Percentiles rank a stretch among this genome's conserved stretches.
These are phyloP conservation scores for Cryphonectria parasitica DNA, from an alignment of 2,329 filamentous ascomycete species.

Conservation along the genomic window DNA sequence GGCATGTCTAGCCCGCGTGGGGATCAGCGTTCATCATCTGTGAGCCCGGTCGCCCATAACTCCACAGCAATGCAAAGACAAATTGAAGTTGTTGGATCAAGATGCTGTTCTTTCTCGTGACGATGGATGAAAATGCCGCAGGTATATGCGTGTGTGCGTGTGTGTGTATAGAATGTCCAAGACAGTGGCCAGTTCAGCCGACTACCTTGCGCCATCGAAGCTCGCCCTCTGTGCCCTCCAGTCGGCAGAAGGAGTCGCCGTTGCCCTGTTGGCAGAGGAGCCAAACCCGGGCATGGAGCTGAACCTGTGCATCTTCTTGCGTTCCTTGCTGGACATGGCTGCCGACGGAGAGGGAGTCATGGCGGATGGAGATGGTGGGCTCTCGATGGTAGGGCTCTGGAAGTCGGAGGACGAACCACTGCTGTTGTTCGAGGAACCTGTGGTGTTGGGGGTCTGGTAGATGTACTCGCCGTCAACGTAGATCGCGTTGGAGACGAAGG, in stretches of 20 bases:
- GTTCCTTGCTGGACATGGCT: slow-evolving; percentile 41
- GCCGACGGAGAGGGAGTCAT: slow-evolving; percentile 35
- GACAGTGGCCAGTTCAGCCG: not conserved
- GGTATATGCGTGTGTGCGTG: too few species aligned
- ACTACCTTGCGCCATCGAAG: slow-evolving; percentile 26
- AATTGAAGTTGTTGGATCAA: not conserved
- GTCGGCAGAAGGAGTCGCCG: slow-evolving; percentile 39
- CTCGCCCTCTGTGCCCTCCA: slow-evolving; percentile 45
- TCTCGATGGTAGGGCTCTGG: slow-evolving; percentile 43
- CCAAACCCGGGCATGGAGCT: slow-evolving; percentile 61
- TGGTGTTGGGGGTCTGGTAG: slow-evolving; percentile 68
- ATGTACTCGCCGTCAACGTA: slow-evolving; percentile 97
- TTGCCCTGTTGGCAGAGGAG: slow-evolving; percentile 43
- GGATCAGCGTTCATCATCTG: slow-evolving; percentile 2
- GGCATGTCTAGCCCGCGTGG: not conserved
- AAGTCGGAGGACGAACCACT: slow-evolving; percentile 38
- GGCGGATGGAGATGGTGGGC: slow-evolving; percentile 34
- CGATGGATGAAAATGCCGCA: not conserved
- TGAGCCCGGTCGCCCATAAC: not conserved
- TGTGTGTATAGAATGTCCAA: not conserved
- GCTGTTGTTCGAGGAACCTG: slow-evolving; percentile 56
- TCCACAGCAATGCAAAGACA: slow-evolving; percentile 8
- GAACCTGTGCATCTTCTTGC: slow-evolving; percentile 58
- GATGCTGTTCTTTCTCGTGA: not conserved
- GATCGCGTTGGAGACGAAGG: slow-evolving; percentile 84